Percentiles rank a stretch among this genome's conserved stretches.
Evolutionary conservation across 106 monocot species (phyloP).

Genomic region (Gastrodia elata): DNA sequence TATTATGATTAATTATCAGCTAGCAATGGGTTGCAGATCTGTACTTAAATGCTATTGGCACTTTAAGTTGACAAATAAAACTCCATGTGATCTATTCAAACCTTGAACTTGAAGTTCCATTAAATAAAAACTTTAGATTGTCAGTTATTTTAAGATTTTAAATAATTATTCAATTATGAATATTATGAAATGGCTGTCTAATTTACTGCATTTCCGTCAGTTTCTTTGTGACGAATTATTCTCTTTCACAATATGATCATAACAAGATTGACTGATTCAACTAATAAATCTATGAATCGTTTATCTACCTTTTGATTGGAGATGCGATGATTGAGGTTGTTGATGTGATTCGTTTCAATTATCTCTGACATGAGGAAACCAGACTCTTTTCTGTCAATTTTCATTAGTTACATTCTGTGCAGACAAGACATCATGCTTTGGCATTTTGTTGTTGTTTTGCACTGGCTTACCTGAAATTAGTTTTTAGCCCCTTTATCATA

Average conservation of each 20-base stretch:
- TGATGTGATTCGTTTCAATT: neutral
- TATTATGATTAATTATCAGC: neutral
- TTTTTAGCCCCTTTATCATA: neutral
- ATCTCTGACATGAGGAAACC: neutral
- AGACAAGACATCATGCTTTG: neutral
- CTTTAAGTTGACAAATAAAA: neutral
- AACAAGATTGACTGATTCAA: neutral
- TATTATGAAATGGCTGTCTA: neutral
- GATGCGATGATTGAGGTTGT: neutral
- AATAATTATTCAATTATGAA: neutral
- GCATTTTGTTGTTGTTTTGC: neutral
- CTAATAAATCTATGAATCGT: neutral
- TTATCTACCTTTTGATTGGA: conserved; percentile 8
- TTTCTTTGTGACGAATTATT: conserved; percentile 3
- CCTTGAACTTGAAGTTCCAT: neutral
- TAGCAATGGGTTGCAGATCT: neutral
- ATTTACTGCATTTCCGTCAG: neutral
- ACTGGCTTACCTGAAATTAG: neutral
- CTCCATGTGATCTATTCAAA: neutral
- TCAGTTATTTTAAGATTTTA: neutral
- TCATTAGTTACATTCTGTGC: neutral
- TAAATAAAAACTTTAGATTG: neutral
- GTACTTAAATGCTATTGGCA: neutral
- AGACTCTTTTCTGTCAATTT: neutral
- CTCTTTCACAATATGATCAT: neutral